Percentiles rank a stretch among this genome's conserved stretches.
These are phyloP conservation scores for Oldenlandia corymbosa DNA, from an alignment of 257 asterid genomes.

Conservation along the genomic window DNA sequence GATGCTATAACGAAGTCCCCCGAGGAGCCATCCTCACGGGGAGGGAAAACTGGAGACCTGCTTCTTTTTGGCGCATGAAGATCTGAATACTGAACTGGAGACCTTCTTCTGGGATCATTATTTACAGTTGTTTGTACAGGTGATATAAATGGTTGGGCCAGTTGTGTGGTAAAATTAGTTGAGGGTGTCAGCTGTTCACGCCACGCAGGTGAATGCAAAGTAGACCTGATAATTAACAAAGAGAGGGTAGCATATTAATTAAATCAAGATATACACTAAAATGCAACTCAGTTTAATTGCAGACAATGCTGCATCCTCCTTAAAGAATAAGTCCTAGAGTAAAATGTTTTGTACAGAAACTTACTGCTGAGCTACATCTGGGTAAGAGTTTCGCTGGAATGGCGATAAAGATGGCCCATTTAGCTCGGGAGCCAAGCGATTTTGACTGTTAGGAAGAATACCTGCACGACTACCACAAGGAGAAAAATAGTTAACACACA, in stretches of 20 bases:
- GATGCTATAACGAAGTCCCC: conserved; percentile 28
- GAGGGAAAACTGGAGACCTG: conserved; percentile 61
- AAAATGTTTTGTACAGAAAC: conserved; percentile 22
- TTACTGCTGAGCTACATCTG: conserved; percentile 44
- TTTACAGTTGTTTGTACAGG: conserved; percentile 22
- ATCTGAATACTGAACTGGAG: conserved; percentile 40
- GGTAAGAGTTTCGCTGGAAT: conserved; percentile 37
- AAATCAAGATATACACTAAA: not conserved
- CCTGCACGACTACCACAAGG: conserved; percentile 31
- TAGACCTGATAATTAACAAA: conserved; percentile 40
- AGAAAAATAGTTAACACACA: conserved; percentile 16
- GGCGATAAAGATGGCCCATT: conserved; percentile 32
- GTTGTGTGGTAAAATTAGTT: conserved; percentile 26
- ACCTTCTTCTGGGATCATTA: conserved; percentile 39
- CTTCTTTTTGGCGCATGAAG: conserved; percentile 55
- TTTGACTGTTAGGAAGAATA: conserved; percentile 29
- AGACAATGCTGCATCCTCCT: not conserved
- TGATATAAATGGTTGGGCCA: conserved; percentile 32
- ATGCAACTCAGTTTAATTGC: not conserved
- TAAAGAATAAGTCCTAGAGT: not conserved
- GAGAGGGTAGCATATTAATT: not conserved
- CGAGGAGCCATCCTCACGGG: conserved; percentile 27
- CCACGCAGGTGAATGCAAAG: conserved; percentile 32
- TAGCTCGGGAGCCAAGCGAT: conserved; percentile 32
- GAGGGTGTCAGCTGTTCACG: conserved; percentile 38